phyloP scores from a whole-genome alignment of 768 basidiomycete species.

The Lepiota venenata region DNA sequence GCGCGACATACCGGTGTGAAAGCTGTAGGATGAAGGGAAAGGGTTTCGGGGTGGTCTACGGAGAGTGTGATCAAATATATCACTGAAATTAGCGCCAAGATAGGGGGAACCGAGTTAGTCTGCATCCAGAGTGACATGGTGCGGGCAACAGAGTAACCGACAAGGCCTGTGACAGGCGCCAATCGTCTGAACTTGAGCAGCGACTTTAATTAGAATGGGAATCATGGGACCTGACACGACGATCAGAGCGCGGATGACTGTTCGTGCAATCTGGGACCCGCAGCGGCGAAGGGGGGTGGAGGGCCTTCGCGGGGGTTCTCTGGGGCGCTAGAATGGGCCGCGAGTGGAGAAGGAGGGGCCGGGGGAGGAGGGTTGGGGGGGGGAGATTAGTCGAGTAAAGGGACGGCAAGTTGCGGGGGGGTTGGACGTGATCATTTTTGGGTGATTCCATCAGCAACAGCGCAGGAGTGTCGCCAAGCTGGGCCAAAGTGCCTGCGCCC shows the following conservation, averaged over 20 bases:
- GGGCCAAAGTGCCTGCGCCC: no score
- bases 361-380: not conserved
- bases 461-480: not conserved
- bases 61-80: no score
- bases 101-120: no score
- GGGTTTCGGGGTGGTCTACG: no score
- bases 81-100: no score
- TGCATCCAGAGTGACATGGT: conserved; percentile 1
- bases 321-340: not conserved
- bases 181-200: no score
- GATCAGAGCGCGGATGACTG: not conserved
- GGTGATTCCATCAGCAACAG: conserved; percentile 19
- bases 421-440: conserved; percentile 5
- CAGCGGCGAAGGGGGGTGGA: not conserved
- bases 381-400: not conserved
- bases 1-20: no score
- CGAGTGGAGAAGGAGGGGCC: not conserved
- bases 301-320: not conserved
- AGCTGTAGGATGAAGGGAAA: no score
- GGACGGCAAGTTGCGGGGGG: conserved; percentile 19
- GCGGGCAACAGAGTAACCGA: not conserved
- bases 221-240: not conserved
- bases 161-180: not conserved
- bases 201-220: not conserved
- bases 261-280: not conserved